A percentile compares a stretch with the other conserved stretches of the same genome.
Conservation (phyloP, 176 grass and related monocot species). For the Avena atlantica region DNA sequence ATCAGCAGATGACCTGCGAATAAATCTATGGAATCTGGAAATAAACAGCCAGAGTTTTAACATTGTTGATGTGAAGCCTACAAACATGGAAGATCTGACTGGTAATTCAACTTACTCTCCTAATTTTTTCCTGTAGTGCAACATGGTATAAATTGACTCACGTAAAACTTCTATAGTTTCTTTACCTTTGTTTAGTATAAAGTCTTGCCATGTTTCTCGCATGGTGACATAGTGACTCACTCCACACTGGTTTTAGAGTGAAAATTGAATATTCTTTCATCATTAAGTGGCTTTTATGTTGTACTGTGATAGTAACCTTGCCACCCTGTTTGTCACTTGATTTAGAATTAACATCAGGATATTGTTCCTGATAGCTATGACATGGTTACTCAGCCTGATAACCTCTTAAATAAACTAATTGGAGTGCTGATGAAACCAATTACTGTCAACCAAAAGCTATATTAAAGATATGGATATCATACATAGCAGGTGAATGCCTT, state of each 20-base stretch:
- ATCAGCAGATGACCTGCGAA: constrained; percentile 95
- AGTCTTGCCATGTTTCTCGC: constrained; percentile 24
- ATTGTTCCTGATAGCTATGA: constrained; percentile 10
- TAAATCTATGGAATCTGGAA: constrained; percentile 97
- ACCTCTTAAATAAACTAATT: constrained; percentile 1
- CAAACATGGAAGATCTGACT: constrained; percentile 96
- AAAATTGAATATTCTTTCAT: constrained; percentile 18
- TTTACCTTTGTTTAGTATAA: constrained; percentile 6
- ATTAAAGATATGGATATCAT: neutral
- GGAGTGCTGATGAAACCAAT: neutral
- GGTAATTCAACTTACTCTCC: constrained; percentile 54
- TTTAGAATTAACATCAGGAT: constrained; percentile 17
- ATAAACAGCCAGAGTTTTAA: constrained; percentile 98
- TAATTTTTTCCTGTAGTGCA: neutral
- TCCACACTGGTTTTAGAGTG: neutral
- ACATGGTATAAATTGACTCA: constrained; percentile 15
- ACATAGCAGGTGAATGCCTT: constrained; percentile 4
- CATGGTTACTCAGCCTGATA: constrained; percentile 16
- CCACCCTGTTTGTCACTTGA: neutral
- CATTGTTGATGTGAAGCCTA: constrained; percentile 96
- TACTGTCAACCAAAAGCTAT: neutral
- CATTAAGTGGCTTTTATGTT: neutral
- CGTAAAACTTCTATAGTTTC: neutral
- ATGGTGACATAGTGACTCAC: constrained; percentile 12
- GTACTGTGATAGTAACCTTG: neutral